These are phyloP conservation scores for Lycium ferocissimum DNA, from an alignment of 257 asterid species.

Conservation along the genomic window DNA sequence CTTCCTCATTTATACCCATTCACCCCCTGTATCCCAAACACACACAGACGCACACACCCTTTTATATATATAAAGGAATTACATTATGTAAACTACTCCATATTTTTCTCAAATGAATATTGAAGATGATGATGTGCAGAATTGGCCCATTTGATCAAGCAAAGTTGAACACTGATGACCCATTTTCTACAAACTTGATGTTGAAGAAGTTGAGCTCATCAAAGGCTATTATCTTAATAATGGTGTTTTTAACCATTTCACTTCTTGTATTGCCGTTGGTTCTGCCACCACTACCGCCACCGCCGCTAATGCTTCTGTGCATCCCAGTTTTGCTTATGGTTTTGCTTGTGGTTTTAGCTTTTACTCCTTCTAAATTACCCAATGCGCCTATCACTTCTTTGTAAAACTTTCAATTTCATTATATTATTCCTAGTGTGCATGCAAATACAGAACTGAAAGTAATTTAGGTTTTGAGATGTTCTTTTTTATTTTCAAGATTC, in stretches of 20 bases:
- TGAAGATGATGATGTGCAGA: conserved; percentile 38
- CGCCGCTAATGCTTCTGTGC: conserved; percentile 56
- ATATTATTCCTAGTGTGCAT: not conserved
- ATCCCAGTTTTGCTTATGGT: conserved; percentile 66
- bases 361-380: conserved; percentile 50
- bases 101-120: not conserved
- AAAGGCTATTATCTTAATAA: conserved; percentile 30
- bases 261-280: conserved; percentile 53
- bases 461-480: not conserved
- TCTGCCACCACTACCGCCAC: conserved; percentile 81
- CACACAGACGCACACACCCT: not conserved
- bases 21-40: conserved; percentile 7
- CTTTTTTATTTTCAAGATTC: not conserved
- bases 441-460: not conserved
- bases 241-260: conserved; percentile 47
- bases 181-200: conserved; percentile 28
- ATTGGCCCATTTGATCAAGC: conserved; percentile 28
- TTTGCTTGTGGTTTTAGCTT: conserved; percentile 52
- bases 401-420: not conserved
- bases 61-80: not conserved
- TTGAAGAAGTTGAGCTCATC: conserved; percentile 32
- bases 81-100: conserved; percentile 12
- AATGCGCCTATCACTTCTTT: conserved; percentile 29
- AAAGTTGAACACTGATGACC: not conserved
- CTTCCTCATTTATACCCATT: not conserved